Evolutionary conservation across 2,329 filamentous ascomycete genomes (phyloP).

Genomic region (Teratosphaeria pseudoeucalypti): DNA sequence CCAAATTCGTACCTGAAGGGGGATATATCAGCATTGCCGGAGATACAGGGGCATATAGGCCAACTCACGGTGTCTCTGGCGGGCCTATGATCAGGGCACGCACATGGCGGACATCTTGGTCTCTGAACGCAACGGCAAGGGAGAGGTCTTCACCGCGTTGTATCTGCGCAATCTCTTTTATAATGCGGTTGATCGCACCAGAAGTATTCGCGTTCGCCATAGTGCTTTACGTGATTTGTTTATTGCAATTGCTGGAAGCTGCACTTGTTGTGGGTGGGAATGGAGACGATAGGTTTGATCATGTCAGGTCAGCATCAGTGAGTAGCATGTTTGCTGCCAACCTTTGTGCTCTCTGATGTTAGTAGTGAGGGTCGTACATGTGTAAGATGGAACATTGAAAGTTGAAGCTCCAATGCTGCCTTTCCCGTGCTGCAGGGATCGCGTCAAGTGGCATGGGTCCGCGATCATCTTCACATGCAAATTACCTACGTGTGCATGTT

Average conservation of each 20-base stretch:
- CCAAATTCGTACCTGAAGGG: constrained; percentile 67
- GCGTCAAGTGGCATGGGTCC: neutral
- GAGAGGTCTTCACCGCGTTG: constrained; percentile 77
- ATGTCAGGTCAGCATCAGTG: neutral
- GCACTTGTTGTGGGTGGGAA: neutral
- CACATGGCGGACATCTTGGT: constrained; percentile 80
- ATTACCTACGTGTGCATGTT: neutral
- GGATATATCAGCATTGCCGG: neutral
- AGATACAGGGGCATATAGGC: neutral
- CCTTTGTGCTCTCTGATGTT: neutral
- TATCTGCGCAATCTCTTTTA: constrained; percentile 72
- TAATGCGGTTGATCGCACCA: constrained; percentile 17
- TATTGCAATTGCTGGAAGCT: constrained; percentile 3
- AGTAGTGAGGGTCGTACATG: neutral
- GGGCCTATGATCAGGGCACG: constrained; percentile 84
- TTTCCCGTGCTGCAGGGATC: neutral
- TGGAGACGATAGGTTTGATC: neutral
- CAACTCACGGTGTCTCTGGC: constrained; percentile 62
- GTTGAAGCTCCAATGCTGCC: neutral
- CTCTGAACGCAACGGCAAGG: constrained; percentile 75
- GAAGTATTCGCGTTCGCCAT: constrained; percentile 17
- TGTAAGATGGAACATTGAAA: neutral
- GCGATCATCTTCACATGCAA: neutral
- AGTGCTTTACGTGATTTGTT: neutral
- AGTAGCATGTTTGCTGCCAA: neutral